Percentiles rank a stretch among this genome's conserved stretches.
These are phyloP conservation scores for Chlorophyllum brunneum DNA, from an alignment of 768 basidiomycete species.

Conservation along the genomic window DNA sequence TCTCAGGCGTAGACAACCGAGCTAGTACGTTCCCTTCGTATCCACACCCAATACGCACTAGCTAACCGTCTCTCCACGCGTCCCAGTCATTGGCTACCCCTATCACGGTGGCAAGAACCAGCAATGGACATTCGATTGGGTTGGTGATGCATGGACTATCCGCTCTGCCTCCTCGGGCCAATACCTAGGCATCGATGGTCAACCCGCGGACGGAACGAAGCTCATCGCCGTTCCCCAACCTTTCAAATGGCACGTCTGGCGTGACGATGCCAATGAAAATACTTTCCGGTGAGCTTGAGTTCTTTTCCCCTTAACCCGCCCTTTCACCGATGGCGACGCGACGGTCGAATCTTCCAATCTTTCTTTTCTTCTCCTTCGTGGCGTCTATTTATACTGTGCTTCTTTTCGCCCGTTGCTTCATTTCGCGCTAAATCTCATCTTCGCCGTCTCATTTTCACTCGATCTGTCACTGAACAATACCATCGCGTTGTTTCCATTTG, in stretches of 20 bases:
- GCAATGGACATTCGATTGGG: slow-evolving; percentile 48
- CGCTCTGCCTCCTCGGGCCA: slow-evolving; percentile 35
- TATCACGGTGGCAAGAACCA: slow-evolving; percentile 45
- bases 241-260: slow-evolving; percentile 48
- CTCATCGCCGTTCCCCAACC: slow-evolving; percentile 34
- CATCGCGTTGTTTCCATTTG: too few relatives aligned
- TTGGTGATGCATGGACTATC: slow-evolving; percentile 36
- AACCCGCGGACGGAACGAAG: slow-evolving; percentile 34
- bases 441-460: neutral
- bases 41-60: neutral
- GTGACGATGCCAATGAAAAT: slow-evolving; percentile 33
- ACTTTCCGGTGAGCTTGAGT: slow-evolving; percentile 36
- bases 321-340: neutral
- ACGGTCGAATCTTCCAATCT: neutral
- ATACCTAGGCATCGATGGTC: slow-evolving; percentile 38
- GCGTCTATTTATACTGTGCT: too few relatives aligned
- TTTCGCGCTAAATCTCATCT: neutral
- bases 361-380: neutral
- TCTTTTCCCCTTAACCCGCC: neutral
- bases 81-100: slow-evolving; percentile 46
- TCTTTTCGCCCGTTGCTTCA: neutral
- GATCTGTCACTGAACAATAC: neutral
- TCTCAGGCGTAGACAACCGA: slow-evolving; percentile 48
- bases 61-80: neutral
- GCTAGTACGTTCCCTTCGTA: slow-evolving; percentile 32